These are phyloP conservation scores for Fomitopsis palustris DNA, from an alignment of 1,284 basidiomycete species.

Conservation along the genomic window DNA sequence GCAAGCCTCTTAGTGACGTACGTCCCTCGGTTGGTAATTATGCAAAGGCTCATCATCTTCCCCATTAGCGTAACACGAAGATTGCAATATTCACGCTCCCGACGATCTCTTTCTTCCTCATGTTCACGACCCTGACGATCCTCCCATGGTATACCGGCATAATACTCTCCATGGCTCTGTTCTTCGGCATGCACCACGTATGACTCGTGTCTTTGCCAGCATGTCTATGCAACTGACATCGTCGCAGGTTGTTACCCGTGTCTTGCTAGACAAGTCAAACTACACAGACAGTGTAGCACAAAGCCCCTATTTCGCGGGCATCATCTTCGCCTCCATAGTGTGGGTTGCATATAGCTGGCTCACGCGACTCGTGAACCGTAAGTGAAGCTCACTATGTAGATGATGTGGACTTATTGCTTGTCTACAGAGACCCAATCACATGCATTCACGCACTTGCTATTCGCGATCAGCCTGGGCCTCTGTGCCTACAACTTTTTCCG, in stretches of 20 bases:
- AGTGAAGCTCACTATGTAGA: constrained; percentile 18
- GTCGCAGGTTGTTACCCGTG: constrained; percentile 72
- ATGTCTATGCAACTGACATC: constrained; percentile 12
- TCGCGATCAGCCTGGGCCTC: constrained; percentile 66
- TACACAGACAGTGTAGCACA: constrained; percentile 76
- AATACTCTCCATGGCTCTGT: constrained; percentile 78
- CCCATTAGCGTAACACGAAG: constrained; percentile 68
- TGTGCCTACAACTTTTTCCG: constrained; percentile 92
- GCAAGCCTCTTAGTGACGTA: constrained; percentile 63
- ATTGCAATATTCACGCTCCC: constrained; percentile 82
- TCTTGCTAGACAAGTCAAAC: constrained; percentile 72
- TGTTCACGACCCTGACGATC: constrained; percentile 79
- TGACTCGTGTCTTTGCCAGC: constrained; percentile 26
- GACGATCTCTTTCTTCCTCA: constrained; percentile 73
- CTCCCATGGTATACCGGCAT: constrained; percentile 90
- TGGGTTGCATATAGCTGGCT: constrained; percentile 89
- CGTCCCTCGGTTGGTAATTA: constrained; percentile 1
- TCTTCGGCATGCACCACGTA: constrained; percentile 92
- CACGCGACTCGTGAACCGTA: constrained; percentile 69
- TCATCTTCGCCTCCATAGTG: constrained; percentile 82
- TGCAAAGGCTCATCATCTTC: constrained; percentile 4
- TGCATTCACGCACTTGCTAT: constrained; percentile 71
- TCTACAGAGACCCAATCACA: constrained; percentile 68
- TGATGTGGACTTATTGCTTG: neutral
- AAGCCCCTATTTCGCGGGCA: constrained; percentile 89